Percentiles rank a stretch among this genome's conserved stretches.
Conservation (phyloP, 805 yeast genomes). For the Cyberlindnera suaveolens region DNA sequence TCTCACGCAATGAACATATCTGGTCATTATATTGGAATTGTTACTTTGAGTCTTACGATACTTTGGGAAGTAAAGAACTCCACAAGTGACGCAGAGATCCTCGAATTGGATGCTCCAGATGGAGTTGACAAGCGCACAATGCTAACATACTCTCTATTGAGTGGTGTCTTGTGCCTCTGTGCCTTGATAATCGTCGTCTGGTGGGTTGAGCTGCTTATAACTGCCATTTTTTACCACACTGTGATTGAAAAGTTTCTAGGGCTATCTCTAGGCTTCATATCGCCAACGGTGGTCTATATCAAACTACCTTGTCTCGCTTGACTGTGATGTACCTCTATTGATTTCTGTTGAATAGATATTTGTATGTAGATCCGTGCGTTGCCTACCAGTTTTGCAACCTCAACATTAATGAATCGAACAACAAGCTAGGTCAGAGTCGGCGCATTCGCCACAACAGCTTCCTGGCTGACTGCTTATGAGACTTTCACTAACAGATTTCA, state of each 20-base stretch:
- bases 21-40: slow-evolving; percentile 13
- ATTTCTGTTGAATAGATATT: too few relatives aligned
- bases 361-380: too few relatives aligned
- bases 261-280: slow-evolving; percentile 2
- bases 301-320: neutral
- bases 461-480: neutral
- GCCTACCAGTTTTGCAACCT: too few relatives aligned
- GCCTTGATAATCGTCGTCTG: slow-evolving; percentile 3
- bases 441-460: too few relatives aligned
- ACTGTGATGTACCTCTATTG: too few relatives aligned
- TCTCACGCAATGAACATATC: slow-evolving; percentile 5
- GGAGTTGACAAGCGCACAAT: neutral
- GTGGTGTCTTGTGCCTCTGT: neutral
- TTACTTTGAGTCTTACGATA: slow-evolving; percentile 4
- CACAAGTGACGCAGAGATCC: neutral
- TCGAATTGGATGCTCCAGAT: neutral
- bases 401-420: too few relatives aligned
- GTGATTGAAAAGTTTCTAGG: slow-evolving; percentile 9
- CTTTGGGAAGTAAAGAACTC: slow-evolving; percentile 2
- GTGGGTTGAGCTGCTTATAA: slow-evolving; percentile 10
- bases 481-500: neutral
- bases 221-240: slow-evolving; percentile 13
- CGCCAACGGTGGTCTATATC: slow-evolving; percentile 2
- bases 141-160: neutral
- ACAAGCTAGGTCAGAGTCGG: too few relatives aligned